Base-by-base conservation (phyloP, 2,329 filamentous ascomycete genomes). In the Metarhizium album region DNA sequence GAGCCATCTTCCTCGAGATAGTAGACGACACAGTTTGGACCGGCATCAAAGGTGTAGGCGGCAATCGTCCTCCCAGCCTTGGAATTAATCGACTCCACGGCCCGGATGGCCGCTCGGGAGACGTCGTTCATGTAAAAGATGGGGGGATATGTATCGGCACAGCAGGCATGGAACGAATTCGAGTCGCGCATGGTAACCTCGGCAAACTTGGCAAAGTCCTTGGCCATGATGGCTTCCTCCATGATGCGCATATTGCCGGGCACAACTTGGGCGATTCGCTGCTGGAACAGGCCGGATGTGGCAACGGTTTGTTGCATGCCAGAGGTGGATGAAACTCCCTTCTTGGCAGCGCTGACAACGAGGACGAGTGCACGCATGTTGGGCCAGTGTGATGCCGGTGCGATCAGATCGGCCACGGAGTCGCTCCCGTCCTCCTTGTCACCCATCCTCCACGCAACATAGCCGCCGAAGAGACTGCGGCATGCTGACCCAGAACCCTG, bases 51-150 rank as follows among this genome's bases (percentile, higher is more conserved):
- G 0, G 93, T 98, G 69, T 98, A 98, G 3, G 93, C 93, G 3
- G 88, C 90, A 18, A 97, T 78, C 0, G 80, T 83, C 70, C 82
- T 84, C 49, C 88, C 90, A 4, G 86, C 88, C 23, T 78, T 77
- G 49, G 76, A 76, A 64, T 98, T 98, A 71, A 97, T 87, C 59
- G 83, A 79, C 72, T 98, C 90, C 29, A 96, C 90, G 16, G 89
- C 83, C 48, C 88, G 79, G 53, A 98, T 88, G 5, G 91, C 90
- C 1, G 91, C 89, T 37, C 86, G 77, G 20, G 86, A 91, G 16
- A 91, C 84, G 65, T 98, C 93, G 70, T 96, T 98, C 77, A 98
- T 84, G 75, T 98, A 98, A 71, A 95, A 96, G 65, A 98, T 98
- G 18, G 94, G 93, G 43, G 94, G 93, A 71, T 89, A 90, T 2